Evolutionary conservation across 148 eudicot genomes (phyloP), one percentile per base, ranked within the genome.

Genomic region (Chenopodium quinoa): DNA sequence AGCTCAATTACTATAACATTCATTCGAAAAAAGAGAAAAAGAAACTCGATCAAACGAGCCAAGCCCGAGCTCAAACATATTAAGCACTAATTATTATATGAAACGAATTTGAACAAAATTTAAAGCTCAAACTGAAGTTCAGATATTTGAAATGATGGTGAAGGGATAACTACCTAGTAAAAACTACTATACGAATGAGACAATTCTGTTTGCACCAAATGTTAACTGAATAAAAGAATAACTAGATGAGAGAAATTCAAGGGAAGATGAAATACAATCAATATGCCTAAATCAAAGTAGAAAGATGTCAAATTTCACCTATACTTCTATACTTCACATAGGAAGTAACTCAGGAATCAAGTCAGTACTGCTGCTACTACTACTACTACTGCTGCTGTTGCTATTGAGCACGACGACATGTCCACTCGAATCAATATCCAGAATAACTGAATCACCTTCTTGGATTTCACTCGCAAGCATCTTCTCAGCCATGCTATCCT

Each of bases 401-500:
- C 63, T 93, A 67, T 91, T 92, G 10, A 94, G 95, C 48, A 93
- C 97, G 16, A 91, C 64, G 31, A 92, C 93, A 14, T 94, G 89
- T 2, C 93, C 94, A 27, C 82, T 91, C 7, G 91, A 81, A 84
- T 91, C 97, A 40, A 88, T 89, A 80, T 93, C 98, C 0, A 91
- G 86, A 69, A 94, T 91, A 27, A 89, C 97, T 0, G 97, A 90
- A 79, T 94, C 98, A 4, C 95, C 97, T 60, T 87, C 95, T 73
- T 89, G 89, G 70, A 94, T 93, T 76, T 93, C 97, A n/a, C 93
- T 29, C 0, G 93, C 85, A 56, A 94, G 92, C 95, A 94, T 93
- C 87, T 91, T 94, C 88, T 94, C 98, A 2, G 98, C 98, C 97
- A 94, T 88, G 80, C 93, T 85, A 71, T 94, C 98, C 85, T 91